Percentiles rank a stretch among this genome's conserved stretches.
Evolutionary conservation across 1,284 basidiomycete genomes (phyloP).

Genomic region (Ustilago xerochloae): DNA sequence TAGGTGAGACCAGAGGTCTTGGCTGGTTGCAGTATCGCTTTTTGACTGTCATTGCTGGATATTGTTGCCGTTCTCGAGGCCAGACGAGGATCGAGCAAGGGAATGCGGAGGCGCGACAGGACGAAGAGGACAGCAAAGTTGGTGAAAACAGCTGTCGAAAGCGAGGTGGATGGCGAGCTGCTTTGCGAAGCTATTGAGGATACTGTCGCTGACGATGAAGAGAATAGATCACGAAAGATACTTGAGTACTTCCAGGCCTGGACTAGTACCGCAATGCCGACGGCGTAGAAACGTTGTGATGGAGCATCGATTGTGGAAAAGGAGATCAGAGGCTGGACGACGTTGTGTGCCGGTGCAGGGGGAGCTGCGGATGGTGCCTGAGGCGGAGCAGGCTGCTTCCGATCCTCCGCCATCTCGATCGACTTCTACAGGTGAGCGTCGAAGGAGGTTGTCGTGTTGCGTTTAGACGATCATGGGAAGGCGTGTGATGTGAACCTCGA

Average conservation of each 20-base stretch:
- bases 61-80: slow-evolving; percentile 75
- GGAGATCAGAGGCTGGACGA: slow-evolving; percentile 65
- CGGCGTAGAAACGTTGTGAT: slow-evolving; percentile 72
- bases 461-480: not conserved
- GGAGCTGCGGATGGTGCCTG: slow-evolving; percentile 6
- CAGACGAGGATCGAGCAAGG: slow-evolving; percentile 78
- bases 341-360: not conserved
- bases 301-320: slow-evolving; percentile 69
- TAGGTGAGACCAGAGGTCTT: slow-evolving; percentile 54
- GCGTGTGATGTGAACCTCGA: slow-evolving; percentile 1
- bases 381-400: slow-evolving; percentile 8
- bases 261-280: slow-evolving; percentile 71
- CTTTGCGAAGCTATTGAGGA: slow-evolving; percentile 18
- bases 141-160: slow-evolving; percentile 72
- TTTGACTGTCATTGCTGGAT: slow-evolving; percentile 75
- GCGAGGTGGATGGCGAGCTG: slow-evolving; percentile 73
- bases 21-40: slow-evolving; percentile 75
- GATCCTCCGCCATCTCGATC: slow-evolving; percentile 13
- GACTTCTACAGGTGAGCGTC: not conserved
- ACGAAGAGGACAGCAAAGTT: slow-evolving; percentile 72
- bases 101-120: slow-evolving; percentile 79
- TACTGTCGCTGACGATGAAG: slow-evolving; percentile 10
- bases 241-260: slow-evolving; percentile 69
- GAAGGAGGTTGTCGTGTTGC: not conserved
- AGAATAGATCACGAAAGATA: slow-evolving; percentile 19